Conservation (phyloP, 176 grass and related monocot species). For the Aechmea fasciata region DNA sequence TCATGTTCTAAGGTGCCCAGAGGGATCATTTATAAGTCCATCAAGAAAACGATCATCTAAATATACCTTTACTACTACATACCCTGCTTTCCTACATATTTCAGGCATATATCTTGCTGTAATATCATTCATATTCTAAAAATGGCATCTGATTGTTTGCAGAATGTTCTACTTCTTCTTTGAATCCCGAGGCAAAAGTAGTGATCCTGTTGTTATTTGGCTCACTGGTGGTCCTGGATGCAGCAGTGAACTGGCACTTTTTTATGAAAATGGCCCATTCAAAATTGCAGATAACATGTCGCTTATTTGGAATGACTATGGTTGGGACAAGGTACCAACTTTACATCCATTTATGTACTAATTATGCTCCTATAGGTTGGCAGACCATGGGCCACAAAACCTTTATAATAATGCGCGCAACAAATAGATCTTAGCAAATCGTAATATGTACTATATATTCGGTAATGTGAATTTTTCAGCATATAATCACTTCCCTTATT, state of each 20-base stretch:
- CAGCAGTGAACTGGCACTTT: conserved; percentile 45
- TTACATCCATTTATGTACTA: background rate
- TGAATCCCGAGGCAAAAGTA: conserved; percentile 41
- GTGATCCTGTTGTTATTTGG: conserved; percentile 50
- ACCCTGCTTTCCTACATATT: background rate
- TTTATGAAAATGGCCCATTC: conserved; percentile 52
- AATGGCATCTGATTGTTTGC: conserved; percentile 3
- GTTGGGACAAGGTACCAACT: conserved; percentile 43
- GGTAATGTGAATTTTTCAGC: background rate
- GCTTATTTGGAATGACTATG: conserved; percentile 50
- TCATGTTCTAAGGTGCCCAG: background rate
- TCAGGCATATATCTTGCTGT: background rate
- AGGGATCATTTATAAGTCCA: background rate
- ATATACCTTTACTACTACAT: background rate
- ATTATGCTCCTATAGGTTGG: background rate
- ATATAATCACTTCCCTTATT: background rate
- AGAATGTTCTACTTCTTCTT: conserved; percentile 61
- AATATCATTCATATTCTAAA: background rate
- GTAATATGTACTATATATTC: no score
- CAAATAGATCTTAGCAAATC: no score
- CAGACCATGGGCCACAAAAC: background rate
- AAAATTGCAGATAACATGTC: conserved; percentile 55
- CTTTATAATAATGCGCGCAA: background rate
- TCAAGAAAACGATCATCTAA: background rate
- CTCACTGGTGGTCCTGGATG: conserved; percentile 50